Evolutionary conservation across 208 protist genomes (phyloP).

Genomic region (Naegleria fowleri): DNA sequence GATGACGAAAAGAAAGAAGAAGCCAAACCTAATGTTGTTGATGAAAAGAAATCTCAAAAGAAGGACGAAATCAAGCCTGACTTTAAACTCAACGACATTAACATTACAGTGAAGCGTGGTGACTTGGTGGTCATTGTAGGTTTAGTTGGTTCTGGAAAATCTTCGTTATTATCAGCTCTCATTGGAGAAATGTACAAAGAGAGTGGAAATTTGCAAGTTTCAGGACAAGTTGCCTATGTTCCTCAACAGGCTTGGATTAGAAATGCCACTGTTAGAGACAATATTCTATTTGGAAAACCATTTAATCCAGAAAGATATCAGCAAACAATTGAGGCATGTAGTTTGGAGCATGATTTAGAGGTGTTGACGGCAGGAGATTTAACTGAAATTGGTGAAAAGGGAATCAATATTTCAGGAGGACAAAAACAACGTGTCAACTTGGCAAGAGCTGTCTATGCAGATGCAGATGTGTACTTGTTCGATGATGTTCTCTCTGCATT

Average conservation of each 20-base stretch:
- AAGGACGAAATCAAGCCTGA: not conserved
- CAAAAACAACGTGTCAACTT: slow-evolving; percentile 72
- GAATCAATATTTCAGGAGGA: slow-evolving; percentile 68
- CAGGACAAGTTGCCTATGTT: slow-evolving; percentile 63
- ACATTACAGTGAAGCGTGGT: slow-evolving; percentile 52
- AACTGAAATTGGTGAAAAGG: slow-evolving; percentile 70
- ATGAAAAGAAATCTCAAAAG: not conserved
- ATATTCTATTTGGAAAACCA: slow-evolving; percentile 69
- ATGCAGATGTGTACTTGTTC: slow-evolving; percentile 47
- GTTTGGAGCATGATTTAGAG: slow-evolving; percentile 64
- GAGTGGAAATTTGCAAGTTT: slow-evolving; percentile 2
- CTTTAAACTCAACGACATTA: slow-evolving; percentile 39
- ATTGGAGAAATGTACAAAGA: slow-evolving; percentile 28
- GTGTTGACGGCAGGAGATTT: slow-evolving; percentile 66
- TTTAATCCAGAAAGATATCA: slow-evolving; percentile 56
- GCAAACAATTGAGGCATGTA: slow-evolving; percentile 58
- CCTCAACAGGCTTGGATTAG: slow-evolving; percentile 79
- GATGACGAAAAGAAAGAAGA: not conserved
- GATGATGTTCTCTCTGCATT: slow-evolving; percentile 48
- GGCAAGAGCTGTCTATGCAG: slow-evolving; percentile 65
- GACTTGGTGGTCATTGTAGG: slow-evolving; percentile 71
- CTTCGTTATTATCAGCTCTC: slow-evolving; percentile 15
- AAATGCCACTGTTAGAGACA: slow-evolving; percentile 79
- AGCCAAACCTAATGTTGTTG: no score
- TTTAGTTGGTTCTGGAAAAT: slow-evolving; percentile 61